A percentile compares a stretch with the other conserved stretches of the same genome.
Conservation (phyloP, 2,329 filamentous ascomycete species). For the Stachybotrys chartarum region DNA sequence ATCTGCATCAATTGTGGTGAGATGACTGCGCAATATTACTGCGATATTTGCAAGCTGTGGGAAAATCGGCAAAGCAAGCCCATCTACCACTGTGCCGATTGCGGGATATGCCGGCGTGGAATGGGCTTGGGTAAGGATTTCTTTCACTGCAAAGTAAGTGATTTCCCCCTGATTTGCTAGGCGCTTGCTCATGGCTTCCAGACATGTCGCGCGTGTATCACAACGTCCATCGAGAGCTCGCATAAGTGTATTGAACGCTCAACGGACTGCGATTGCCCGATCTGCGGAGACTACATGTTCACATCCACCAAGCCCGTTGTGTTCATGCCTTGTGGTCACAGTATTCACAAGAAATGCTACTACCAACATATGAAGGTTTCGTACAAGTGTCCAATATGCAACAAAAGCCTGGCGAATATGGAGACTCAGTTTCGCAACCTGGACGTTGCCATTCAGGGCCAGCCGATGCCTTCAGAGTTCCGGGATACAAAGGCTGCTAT, state of each 20-base stretch:
- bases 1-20: slow-evolving; percentile 71
- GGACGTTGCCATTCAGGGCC: slow-evolving; percentile 76
- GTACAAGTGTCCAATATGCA: slow-evolving; percentile 96
- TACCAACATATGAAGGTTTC: slow-evolving; percentile 80
- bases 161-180: background rate
- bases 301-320: slow-evolving; percentile 82
- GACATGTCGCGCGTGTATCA: slow-evolving; percentile 91
- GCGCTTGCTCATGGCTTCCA: slow-evolving; percentile 24
- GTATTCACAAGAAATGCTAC: slow-evolving; percentile 87
- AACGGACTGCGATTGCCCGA: slow-evolving; percentile 92
- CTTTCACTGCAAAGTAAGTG: slow-evolving; percentile 86
- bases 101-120: slow-evolving; percentile 88
- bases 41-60: slow-evolving; percentile 92
- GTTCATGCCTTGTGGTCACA: slow-evolving; percentile 93
- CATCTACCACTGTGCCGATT: slow-evolving; percentile 95
- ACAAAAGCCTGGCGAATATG: slow-evolving; percentile 96
- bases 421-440: slow-evolving; percentile 88
- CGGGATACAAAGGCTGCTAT: slow-evolving; percentile 73
- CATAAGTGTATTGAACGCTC: slow-evolving; percentile 94
- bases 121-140: slow-evolving; percentile 93
- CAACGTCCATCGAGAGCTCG: slow-evolving; percentile 73
- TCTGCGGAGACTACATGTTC: slow-evolving; percentile 95
- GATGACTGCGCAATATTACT: slow-evolving; percentile 83
- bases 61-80: slow-evolving; percentile 85
- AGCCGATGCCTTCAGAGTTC: slow-evolving; percentile 89